A percentile compares a stretch with the other conserved stretches of the same genome.
These are phyloP conservation scores for Vitis labrusca DNA, from an alignment of 164 flowering plant genomes.

Conservation along the genomic window DNA sequence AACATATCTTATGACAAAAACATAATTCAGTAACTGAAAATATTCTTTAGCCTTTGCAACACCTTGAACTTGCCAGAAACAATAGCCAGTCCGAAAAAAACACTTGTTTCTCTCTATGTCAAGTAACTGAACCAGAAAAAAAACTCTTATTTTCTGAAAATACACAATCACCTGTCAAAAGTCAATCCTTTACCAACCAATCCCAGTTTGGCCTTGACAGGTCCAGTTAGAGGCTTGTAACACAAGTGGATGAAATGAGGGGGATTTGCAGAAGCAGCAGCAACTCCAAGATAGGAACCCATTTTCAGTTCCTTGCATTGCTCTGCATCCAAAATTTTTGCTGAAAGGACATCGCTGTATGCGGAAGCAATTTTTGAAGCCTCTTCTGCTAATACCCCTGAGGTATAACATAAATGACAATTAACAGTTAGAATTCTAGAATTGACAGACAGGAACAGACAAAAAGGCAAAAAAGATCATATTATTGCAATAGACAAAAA, in stretches of 20 bases:
- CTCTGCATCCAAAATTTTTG: slow-evolving; percentile 72
- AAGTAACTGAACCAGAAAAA: background rate
- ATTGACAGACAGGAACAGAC: background rate
- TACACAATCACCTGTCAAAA: slow-evolving; percentile 75
- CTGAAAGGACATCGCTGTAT: slow-evolving; percentile 80
- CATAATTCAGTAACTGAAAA: too few species aligned
- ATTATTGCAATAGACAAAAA: background rate
- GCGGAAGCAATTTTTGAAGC: slow-evolving; percentile 78
- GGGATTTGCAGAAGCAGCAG: slow-evolving; percentile 93
- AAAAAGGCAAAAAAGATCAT: background rate
- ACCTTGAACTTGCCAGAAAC: too few species aligned
- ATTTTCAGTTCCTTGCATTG: slow-evolving; percentile 90
- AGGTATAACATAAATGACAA: background rate
- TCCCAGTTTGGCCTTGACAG: slow-evolving; percentile 68
- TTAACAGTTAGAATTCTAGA: background rate
- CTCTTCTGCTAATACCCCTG: slow-evolving; percentile 86
- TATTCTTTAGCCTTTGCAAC: too few species aligned
- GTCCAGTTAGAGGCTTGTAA: slow-evolving; percentile 79
- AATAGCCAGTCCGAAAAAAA: too few species aligned
- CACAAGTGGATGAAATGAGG: slow-evolving; percentile 89
- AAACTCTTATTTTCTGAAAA: slow-evolving; percentile 1
- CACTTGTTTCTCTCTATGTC: too few species aligned
- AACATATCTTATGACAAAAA: too few species aligned
- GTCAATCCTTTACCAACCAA: slow-evolving; percentile 97
- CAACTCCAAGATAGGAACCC: slow-evolving; percentile 97